phyloP scores from a whole-genome alignment of 1,284 basidiomycete species.

The Blastosporella zonata region DNA sequence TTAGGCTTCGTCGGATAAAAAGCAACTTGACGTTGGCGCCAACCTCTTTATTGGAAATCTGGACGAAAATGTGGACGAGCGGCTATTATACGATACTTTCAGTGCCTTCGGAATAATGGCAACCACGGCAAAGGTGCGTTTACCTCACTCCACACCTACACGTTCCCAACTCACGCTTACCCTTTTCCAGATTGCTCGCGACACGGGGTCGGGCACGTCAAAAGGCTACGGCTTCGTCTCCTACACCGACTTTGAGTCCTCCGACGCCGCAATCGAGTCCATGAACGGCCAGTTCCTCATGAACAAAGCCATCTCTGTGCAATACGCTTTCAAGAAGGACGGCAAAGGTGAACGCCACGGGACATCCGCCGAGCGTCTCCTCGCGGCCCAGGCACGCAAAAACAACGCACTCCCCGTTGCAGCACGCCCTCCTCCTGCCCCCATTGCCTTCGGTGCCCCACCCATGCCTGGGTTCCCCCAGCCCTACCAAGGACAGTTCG shows the following conservation, averaged over 20 bases:
- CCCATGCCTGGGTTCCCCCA: slow-evolving; percentile 64
- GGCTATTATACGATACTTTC: slow-evolving; percentile 92
- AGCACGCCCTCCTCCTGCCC: slow-evolving; percentile 67
- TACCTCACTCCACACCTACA: slow-evolving; percentile 15
- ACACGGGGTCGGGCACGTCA: slow-evolving; percentile 79
- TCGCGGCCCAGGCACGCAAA: slow-evolving; percentile 94
- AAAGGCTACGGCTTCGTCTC: slow-evolving; percentile 98
- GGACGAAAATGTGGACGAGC: slow-evolving; percentile 93
- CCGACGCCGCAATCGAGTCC: slow-evolving; percentile 93
- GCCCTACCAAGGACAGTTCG: slow-evolving; percentile 85
- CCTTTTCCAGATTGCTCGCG: slow-evolving; percentile 76
- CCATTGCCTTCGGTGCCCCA: slow-evolving; percentile 64
- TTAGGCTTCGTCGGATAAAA: slow-evolving; percentile 92
- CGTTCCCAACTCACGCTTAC: slow-evolving; percentile 6
- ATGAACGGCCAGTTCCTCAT: slow-evolving; percentile 98
- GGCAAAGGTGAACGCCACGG: slow-evolving; percentile 97
- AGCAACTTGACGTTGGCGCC: slow-evolving; percentile 96
- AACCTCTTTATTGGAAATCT: slow-evolving; percentile 96
- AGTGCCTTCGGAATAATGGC: slow-evolving; percentile 92
- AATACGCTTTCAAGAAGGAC: slow-evolving; percentile 99
- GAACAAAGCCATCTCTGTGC: slow-evolving; percentile 96
- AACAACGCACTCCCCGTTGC: slow-evolving; percentile 83
- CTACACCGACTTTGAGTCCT: slow-evolving; percentile 96
- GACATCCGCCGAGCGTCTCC: slow-evolving; percentile 89
- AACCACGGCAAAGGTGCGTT: slow-evolving; percentile 86